A percentile compares a stretch with the other conserved stretches of the same genome.
Evolutionary conservation across 352 stramenopile species (phyloP).

Genomic region (Peronospora belbahrii): DNA sequence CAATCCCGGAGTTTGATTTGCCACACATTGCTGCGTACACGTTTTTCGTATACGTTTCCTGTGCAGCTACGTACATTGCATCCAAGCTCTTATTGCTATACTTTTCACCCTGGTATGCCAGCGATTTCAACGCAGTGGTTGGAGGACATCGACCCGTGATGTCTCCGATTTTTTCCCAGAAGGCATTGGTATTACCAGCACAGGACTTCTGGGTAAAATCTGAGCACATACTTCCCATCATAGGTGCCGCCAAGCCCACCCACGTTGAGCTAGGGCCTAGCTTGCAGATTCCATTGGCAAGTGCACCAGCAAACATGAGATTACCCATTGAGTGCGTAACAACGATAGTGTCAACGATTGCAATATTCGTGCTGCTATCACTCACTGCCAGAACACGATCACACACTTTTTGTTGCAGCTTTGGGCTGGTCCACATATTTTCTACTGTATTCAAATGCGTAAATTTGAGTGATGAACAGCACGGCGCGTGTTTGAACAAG

Average conservation of each 20-base stretch:
- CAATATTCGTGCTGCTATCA: conserved; percentile 5
- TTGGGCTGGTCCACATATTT: conserved; percentile 19
- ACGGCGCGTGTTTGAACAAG: conserved; percentile 11
- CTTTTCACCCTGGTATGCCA: conserved; percentile 23
- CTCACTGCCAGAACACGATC: conserved; percentile 17
- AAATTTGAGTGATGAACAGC: conserved; percentile 20
- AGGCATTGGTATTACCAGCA: conserved; percentile 12
- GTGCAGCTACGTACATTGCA: conserved; percentile 20
- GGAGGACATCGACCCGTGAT: conserved; percentile 27
- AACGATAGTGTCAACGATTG: conserved; percentile 16
- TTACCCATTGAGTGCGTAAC: conserved; percentile 20
- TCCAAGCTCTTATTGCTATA: conserved; percentile 19
- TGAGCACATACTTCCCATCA: conserved; percentile 25
- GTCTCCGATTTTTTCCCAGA: conserved; percentile 21
- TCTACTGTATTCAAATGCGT: conserved; percentile 24
- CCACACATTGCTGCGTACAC: conserved; percentile 35
- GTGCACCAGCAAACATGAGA: conserved; percentile 13
- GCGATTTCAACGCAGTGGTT: conserved; percentile 19
- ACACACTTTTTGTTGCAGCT: conserved; percentile 26
- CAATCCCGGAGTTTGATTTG: conserved; percentile 22
- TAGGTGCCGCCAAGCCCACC: conserved; percentile 21
- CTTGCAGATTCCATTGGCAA: conserved; percentile 12
- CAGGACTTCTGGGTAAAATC: conserved; percentile 29
- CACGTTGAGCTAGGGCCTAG: conserved; percentile 20
- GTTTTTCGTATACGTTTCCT: conserved; percentile 23